These are phyloP conservation scores for Sechiopsis laciniata DNA, from an alignment of 306 rosid species.

Conservation along the genomic window DNA sequence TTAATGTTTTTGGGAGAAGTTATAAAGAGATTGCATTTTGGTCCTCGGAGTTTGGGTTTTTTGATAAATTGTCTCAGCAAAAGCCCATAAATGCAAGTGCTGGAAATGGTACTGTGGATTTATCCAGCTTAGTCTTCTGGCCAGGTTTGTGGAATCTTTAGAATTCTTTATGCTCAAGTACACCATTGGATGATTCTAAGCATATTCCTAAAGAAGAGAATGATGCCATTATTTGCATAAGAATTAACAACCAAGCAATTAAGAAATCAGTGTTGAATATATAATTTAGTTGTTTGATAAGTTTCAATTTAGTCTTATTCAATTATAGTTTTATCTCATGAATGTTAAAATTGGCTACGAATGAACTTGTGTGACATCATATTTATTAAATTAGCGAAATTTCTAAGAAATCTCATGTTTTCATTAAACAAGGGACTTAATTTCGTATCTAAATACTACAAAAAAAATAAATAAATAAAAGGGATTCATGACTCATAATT, in stretches of 20 bases:
- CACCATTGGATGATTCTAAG: neutral
- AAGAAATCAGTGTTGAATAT: neutral
- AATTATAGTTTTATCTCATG: too few relatives aligned
- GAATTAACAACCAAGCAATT: neutral
- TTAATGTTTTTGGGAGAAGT: constrained; percentile 52
- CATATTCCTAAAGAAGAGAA: neutral
- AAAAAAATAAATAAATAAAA: too few relatives aligned
- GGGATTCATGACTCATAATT: too few relatives aligned
- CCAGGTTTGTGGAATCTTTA: neutral
- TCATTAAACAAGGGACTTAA: too few relatives aligned
- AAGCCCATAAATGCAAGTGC: neutral
- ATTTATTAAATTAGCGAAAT: too few relatives aligned
- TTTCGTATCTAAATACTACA: too few relatives aligned
- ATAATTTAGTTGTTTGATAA: neutral
- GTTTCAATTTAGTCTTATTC: too few relatives aligned
- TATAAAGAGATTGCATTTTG: constrained; percentile 49
- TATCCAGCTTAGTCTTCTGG: neutral
- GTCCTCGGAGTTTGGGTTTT: constrained; percentile 42
- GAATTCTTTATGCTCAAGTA: neutral
- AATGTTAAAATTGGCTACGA: too few relatives aligned
- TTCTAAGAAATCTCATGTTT: too few relatives aligned
- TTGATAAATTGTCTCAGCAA: constrained; percentile 19
- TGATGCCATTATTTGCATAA: neutral
- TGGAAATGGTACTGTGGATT: neutral
- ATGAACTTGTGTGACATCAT: too few relatives aligned